Conservation (phyloP, 2,329 filamentous ascomycete genomes). For the Monilinia polystroma region DNA sequence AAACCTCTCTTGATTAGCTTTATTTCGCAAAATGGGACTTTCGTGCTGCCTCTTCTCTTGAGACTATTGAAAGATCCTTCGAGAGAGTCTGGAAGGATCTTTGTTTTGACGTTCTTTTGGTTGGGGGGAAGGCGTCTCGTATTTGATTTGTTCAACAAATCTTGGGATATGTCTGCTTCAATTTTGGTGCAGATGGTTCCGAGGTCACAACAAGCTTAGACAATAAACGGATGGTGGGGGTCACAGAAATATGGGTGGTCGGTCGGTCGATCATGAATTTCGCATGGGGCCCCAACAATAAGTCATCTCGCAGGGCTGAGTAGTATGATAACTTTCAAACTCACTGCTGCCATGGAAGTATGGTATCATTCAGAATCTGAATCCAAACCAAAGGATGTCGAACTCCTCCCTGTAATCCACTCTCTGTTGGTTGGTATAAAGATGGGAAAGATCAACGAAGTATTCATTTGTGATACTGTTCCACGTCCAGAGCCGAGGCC, state of each 20-base stretch:
- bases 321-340: not conserved
- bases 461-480: slow-evolving; percentile 11
- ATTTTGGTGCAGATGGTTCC: slow-evolving; percentile 7
- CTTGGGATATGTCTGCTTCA: slow-evolving; percentile 13
- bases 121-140: not conserved
- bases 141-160: slow-evolving; percentile 5
- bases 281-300: not conserved
- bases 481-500: slow-evolving; percentile 15
- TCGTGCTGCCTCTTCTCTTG: not conserved
- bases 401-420: not conserved
- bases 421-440: not conserved
- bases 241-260: not conserved
- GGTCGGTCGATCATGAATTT: slow-evolving; percentile 9
- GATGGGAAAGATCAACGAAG: not conserved
- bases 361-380: not conserved
- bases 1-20: slow-evolving; percentile 27
- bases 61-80: not conserved
- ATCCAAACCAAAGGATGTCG: not conserved
- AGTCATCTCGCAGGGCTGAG: not conserved
- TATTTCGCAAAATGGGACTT: slow-evolving; percentile 22
- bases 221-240: slow-evolving; percentile 9
- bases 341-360: not conserved
- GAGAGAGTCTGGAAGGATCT: not conserved
- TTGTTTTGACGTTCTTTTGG: not conserved
- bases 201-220: slow-evolving; percentile 22